Evolutionary conservation across 139 green algal species (phyloP).

Genomic region (Volvox africanus): DNA sequence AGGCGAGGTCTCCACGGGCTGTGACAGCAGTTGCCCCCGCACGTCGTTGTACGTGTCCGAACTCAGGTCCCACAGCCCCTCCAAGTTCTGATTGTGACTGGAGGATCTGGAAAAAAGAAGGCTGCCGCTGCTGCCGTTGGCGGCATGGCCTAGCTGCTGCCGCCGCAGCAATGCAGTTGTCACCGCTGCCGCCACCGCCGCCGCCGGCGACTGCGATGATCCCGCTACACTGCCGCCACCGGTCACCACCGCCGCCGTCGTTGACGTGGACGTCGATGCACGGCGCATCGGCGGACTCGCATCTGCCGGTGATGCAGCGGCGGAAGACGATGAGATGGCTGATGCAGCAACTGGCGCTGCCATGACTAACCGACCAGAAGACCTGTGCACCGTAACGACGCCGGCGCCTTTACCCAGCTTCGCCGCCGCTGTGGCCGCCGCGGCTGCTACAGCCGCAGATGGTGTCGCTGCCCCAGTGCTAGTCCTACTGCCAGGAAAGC

Average conservation of each 20-base stretch:
- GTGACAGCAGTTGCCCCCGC: background rate
- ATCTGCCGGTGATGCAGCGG: too few relatives aligned
- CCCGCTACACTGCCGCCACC: background rate
- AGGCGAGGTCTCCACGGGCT: background rate
- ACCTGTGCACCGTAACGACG: background rate
- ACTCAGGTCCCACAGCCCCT: conserved; percentile 24
- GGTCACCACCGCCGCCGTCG: background rate
- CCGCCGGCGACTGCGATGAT: background rate
- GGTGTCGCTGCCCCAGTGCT: too few relatives aligned
- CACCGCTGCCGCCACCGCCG: background rate
- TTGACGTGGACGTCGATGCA: background rate
- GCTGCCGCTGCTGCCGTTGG: background rate
- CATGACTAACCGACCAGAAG: background rate
- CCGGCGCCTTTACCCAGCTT: background rate
- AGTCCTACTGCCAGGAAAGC: background rate
- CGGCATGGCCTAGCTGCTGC: background rate
- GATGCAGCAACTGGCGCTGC: background rate
- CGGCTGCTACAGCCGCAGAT: background rate
- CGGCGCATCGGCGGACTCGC: too few relatives aligned
- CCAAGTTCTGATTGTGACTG: background rate
- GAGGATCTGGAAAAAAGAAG: background rate
- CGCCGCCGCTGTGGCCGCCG: background rate
- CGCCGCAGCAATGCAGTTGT: conserved; percentile 3
- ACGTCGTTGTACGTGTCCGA: background rate
- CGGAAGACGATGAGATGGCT: too few relatives aligned